These are phyloP conservation scores for Fusarium odoratissimum DNA, from an alignment of 2,329 filamentous ascomycete species.

Conservation along the genomic window DNA sequence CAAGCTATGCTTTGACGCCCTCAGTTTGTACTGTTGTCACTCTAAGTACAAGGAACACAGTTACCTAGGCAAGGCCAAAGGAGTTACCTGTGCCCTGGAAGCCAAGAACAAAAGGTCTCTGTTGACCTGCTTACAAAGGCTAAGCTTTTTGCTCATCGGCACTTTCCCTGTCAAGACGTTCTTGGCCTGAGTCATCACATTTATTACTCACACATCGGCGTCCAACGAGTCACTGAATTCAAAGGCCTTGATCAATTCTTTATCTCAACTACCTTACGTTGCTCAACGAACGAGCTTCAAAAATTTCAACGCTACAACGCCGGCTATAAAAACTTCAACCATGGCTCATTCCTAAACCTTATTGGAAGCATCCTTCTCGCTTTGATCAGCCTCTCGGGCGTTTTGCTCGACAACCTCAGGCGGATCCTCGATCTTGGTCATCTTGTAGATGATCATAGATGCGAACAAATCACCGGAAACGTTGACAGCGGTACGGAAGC, in stretches of 20 bases:
- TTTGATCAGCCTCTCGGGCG: conserved; percentile 18
- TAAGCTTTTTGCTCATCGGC: conserved; percentile 17
- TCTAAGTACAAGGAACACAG: no score
- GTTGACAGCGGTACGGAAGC: conserved; percentile 64
- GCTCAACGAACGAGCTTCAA: background rate
- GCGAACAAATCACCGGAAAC: conserved; percentile 62
- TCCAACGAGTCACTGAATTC: background rate
- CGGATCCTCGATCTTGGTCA: conserved; percentile 41
- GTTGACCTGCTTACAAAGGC: background rate
- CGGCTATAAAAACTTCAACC: conserved; percentile 7
- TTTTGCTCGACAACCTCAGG: conserved; percentile 32
- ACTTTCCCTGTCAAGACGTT: conserved; percentile 9
- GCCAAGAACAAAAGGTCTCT: no score
- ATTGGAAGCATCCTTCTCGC: conserved; percentile 31
- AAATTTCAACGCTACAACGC: conserved; percentile 23
- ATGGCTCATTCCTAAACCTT: conserved; percentile 26
- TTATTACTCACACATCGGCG: background rate
- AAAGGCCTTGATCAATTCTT: background rate
- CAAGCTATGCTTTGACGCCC: no score
- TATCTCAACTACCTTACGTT: background rate
- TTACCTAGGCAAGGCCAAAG: no score
- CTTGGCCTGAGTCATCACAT: conserved; percentile 9
- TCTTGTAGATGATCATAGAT: conserved; percentile 40
- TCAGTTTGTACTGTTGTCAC: no score
- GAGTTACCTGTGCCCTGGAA: no score